Evolutionary conservation across 2,329 filamentous ascomycete genomes (phyloP).

Genomic region (Tympanopsis confertula): DNA sequence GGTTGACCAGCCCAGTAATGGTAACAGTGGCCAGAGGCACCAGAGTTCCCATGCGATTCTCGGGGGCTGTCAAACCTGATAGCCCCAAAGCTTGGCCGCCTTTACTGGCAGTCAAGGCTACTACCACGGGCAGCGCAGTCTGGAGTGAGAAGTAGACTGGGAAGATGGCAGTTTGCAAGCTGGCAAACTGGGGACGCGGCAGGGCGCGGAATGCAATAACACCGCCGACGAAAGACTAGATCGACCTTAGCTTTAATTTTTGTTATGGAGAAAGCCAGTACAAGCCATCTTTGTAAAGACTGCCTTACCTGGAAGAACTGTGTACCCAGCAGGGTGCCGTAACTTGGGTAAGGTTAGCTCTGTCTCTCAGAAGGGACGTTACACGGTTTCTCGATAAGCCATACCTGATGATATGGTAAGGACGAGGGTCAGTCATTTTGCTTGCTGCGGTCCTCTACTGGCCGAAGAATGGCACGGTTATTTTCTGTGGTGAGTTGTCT

Average conservation of each 20-base stretch:
- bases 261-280: too few species aligned
- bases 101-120: slow-evolving; percentile 55
- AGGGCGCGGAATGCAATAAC: slow-evolving; percentile 68
- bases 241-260: slow-evolving; percentile 6
- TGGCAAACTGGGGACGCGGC: slow-evolving; percentile 68
- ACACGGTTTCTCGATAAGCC: too few species aligned
- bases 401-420: slow-evolving; percentile 3
- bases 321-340: slow-evolving; percentile 76
- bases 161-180: slow-evolving; percentile 73
- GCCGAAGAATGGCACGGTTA: too few species aligned
- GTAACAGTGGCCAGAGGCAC: slow-evolving; percentile 61
- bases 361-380: too few species aligned
- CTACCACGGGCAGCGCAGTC: slow-evolving; percentile 57
- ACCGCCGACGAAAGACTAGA: slow-evolving; percentile 64
- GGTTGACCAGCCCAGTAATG: slow-evolving; percentile 59
- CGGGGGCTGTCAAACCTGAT: slow-evolving; percentile 42
- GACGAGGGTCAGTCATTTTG: not conserved
- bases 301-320: slow-evolving; percentile 71
- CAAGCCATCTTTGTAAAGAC: too few species aligned
- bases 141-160: slow-evolving; percentile 83
- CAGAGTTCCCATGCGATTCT: slow-evolving; percentile 53
- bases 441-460: too few species aligned
- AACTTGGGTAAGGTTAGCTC: slow-evolving; percentile 50
- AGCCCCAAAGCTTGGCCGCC: slow-evolving; percentile 24
- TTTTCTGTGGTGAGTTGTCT: too few species aligned